Evolutionary conservation across 2,329 filamentous ascomycete species (phyloP).

Genomic region (Pseudocercospora fuligena): DNA sequence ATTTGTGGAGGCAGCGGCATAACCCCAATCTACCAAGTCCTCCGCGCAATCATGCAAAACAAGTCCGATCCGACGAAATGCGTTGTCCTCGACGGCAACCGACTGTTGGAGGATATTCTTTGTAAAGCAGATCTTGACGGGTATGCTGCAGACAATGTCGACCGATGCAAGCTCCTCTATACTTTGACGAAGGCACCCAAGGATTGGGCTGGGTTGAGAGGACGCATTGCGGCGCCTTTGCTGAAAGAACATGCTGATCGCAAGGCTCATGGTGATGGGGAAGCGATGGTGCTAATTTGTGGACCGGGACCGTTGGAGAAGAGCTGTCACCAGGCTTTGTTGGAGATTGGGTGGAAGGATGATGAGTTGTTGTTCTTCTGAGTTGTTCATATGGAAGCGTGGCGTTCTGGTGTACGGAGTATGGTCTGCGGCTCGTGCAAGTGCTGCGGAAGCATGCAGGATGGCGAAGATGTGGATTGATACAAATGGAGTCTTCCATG

Average conservation of each 20-base stretch:
- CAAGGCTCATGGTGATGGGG: conserved; percentile 44
- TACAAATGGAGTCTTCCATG: too few species aligned
- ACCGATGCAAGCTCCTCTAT: conserved; percentile 69
- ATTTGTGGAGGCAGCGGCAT: conserved; percentile 88
- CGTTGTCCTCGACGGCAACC: conserved; percentile 78
- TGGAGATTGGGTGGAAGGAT: conserved; percentile 71
- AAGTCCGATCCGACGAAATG: conserved; percentile 68
- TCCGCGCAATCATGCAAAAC: conserved; percentile 74
- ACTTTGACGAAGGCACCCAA: conserved; percentile 68
- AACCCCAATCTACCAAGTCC: conserved; percentile 87
- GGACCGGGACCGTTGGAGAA: conserved; percentile 78
- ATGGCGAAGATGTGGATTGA: not conserved
- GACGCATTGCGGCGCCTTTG: conserved; percentile 68
- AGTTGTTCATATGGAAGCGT: not conserved
- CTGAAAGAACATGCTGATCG: conserved; percentile 61
- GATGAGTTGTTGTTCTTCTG: conserved; percentile 78
- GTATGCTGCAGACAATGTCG: conserved; percentile 59
- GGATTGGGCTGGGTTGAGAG: conserved; percentile 70
- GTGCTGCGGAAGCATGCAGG: not conserved
- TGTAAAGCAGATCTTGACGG: conserved; percentile 73
- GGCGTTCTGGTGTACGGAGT: not conserved
- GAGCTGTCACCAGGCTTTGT: conserved; percentile 61
- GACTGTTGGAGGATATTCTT: conserved; percentile 79
- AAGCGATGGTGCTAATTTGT: conserved; percentile 74
- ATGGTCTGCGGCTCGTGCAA: not conserved